Percentiles rank a stretch among this genome's conserved stretches.
Conservation (phyloP, 352 stramenopile genomes). For the Phytopythium sindhum region DNA sequence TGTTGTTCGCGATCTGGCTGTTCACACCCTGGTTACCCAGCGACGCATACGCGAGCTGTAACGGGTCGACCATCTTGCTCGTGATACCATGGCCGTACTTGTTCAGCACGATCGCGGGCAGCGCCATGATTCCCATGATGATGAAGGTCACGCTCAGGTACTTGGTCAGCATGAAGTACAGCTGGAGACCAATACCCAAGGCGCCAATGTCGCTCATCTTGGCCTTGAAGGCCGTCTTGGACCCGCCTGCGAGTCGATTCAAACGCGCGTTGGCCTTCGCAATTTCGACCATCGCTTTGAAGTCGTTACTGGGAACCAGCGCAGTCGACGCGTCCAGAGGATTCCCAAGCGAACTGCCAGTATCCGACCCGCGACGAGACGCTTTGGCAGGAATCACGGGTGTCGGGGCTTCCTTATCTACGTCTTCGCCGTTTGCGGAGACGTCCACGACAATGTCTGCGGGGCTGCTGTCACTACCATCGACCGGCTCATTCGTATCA, state of each 20-base stretch:
- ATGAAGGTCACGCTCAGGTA: conserved; percentile 64
- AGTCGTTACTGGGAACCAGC: conserved; percentile 8
- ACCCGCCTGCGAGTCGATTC: conserved; percentile 33
- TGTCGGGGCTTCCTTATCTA: neutral
- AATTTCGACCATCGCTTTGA: conserved; percentile 19
- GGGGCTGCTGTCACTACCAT: neutral
- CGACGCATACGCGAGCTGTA: conserved; percentile 69
- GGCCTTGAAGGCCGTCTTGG: conserved; percentile 48
- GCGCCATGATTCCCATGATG: conserved; percentile 61
- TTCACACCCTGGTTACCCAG: conserved; percentile 80
- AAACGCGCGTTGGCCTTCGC: conserved; percentile 18
- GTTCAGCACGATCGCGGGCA: conserved; percentile 66
- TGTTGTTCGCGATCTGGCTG: conserved; percentile 40
- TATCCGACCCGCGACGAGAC: neutral
- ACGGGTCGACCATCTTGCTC: conserved; percentile 62
- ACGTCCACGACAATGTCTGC: neutral
- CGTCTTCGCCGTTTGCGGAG: neutral
- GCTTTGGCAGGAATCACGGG: neutral
- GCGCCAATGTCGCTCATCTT: conserved; percentile 73
- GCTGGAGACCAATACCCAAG: conserved; percentile 75
- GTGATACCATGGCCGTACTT: conserved; percentile 65
- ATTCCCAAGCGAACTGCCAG: conserved; percentile 9
- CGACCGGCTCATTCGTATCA: neutral
- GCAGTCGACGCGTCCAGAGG: conserved; percentile 5
- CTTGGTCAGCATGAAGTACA: conserved; percentile 87